These are phyloP conservation scores for Vinca minor DNA, from an alignment of 257 asterid genomes.

Conservation along the genomic window DNA sequence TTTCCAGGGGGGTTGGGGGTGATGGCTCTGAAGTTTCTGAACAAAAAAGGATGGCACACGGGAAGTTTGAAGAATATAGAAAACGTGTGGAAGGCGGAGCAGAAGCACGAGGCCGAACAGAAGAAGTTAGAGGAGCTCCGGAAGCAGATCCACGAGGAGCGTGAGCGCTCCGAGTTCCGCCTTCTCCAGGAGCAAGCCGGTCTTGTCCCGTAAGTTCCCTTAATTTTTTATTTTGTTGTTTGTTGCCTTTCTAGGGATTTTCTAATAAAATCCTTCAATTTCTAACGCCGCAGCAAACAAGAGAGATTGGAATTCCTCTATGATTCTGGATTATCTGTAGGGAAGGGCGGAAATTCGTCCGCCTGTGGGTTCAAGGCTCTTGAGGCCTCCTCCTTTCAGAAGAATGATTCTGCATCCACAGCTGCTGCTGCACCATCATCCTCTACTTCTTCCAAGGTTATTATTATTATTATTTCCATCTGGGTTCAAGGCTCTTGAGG, in stretches of 20 bases:
- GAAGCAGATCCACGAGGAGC: constrained; percentile 88
- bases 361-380: constrained; percentile 72
- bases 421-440: no score
- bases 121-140: constrained; percentile 86
- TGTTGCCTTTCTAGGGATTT: constrained; percentile 11
- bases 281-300: constrained; percentile 24
- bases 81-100: constrained; percentile 99
- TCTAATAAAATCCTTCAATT: constrained; percentile 10
- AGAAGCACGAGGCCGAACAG: constrained; percentile 92
- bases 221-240: not conserved
- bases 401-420: constrained; percentile 43
- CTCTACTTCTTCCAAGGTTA: constrained; percentile 49
- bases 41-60: constrained; percentile 99
- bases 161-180: constrained; percentile 88
- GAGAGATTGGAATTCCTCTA: constrained; percentile 90
- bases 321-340: constrained; percentile 92
- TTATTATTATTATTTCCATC: no score
- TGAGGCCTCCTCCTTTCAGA: constrained; percentile 47
- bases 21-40: constrained; percentile 87
- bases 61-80: constrained; percentile 96
- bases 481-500: no score
- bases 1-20: no score
- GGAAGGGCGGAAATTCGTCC: constrained; percentile 57
- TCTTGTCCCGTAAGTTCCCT: constrained; percentile 53
- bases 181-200: constrained; percentile 91